Conservation (phyloP, 2,329 filamentous ascomycete genomes). For the Teratosphaeria zuluensis region DNA sequence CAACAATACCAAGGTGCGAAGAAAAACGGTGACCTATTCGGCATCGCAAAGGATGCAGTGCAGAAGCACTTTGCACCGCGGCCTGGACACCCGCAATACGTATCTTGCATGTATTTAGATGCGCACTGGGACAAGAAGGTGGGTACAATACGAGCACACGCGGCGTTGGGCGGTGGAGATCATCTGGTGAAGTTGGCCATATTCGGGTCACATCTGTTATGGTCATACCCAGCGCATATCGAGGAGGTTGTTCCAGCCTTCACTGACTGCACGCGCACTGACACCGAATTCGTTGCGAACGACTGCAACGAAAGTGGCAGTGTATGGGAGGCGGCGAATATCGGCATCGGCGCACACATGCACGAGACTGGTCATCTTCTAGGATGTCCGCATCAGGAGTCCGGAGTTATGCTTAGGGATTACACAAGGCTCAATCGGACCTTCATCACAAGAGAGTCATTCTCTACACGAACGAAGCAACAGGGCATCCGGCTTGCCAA, state of each 20-base stretch:
- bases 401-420: slow-evolving; percentile 84
- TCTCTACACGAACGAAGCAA: slow-evolving; percentile 75
- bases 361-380: slow-evolving; percentile 87
- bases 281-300: slow-evolving; percentile 70
- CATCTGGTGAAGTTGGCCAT: slow-evolving; percentile 75
- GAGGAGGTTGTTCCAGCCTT: slow-evolving; percentile 88
- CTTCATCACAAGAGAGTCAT: slow-evolving; percentile 73
- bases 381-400: slow-evolving; percentile 81
- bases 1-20: slow-evolving; percentile 65
- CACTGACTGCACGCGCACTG: slow-evolving; percentile 80
- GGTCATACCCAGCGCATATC: slow-evolving; percentile 80
- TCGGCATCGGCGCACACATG: slow-evolving; percentile 85
- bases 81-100: slow-evolving; percentile 75
- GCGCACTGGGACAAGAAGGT: slow-evolving; percentile 70
- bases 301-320: slow-evolving; percentile 80
- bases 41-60: slow-evolving; percentile 68
- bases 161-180: slow-evolving; percentile 66
- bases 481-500: slow-evolving; percentile 65
- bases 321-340: slow-evolving; percentile 90
- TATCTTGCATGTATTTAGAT: slow-evolving; percentile 79
- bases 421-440: slow-evolving; percentile 77
- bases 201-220: slow-evolving; percentile 84
- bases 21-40: slow-evolving; percentile 64
- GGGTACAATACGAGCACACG: slow-evolving; percentile 67
- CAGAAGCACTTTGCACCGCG: slow-evolving; percentile 64